Base-by-base conservation (phyloP, 352 stramenopile genomes). In the Globisporangium heterothallicum region DNA sequence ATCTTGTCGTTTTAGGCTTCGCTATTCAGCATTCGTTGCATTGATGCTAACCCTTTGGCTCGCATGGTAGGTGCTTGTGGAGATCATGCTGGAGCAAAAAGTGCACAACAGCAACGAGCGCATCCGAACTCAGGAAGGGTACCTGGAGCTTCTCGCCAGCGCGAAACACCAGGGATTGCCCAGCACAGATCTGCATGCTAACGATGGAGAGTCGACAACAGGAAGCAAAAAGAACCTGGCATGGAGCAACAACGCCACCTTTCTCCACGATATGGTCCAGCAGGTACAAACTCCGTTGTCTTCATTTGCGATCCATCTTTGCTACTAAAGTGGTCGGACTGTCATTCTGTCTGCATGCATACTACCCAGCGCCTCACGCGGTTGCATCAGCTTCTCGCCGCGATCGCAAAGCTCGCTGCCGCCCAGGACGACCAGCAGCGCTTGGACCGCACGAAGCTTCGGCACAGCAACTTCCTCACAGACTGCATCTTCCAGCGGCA, bases 21-120 rank as follows among this genome's bases (percentile, higher is more conserved):
- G 7, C 6, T 7, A 19, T 30, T 21, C 5, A 2, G 13, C 10
- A 19, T n/a, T n/a, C n/a, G n/a, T n/a, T n/a, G n/a, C n/a, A n/a
- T n/a, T n/a, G n/a, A n/a, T n/a, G n/a, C n/a, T n/a, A n/a, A n/a
- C n/a, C n/a, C n/a, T n/a, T n/a, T 14, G 30, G 3, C 21, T 34
- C 0, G 34, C 19, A 41, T 13, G 1, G 35, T 42, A 83, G 72
- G 76, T 74, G 42, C 60, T 91, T 1, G 64, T 91, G 8, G 61
- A 81, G 44, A 57, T 58, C 6, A 72, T 83, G 51, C 59, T 87
- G 4, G 66, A 86, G 32, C 77, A 91, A 42, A 86, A 86, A 58
- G 32, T 84, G 24, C 32, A 56, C 38, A 77, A 84, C 44, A 61
- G 49, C 26, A 78, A 78, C 36, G 66, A 72, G 16, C 60, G 53